Percentiles rank a stretch among this genome's conserved stretches.
phyloP scores from a whole-genome alignment of 208 protist species.

The Crithidia acanthocephali region DNA sequence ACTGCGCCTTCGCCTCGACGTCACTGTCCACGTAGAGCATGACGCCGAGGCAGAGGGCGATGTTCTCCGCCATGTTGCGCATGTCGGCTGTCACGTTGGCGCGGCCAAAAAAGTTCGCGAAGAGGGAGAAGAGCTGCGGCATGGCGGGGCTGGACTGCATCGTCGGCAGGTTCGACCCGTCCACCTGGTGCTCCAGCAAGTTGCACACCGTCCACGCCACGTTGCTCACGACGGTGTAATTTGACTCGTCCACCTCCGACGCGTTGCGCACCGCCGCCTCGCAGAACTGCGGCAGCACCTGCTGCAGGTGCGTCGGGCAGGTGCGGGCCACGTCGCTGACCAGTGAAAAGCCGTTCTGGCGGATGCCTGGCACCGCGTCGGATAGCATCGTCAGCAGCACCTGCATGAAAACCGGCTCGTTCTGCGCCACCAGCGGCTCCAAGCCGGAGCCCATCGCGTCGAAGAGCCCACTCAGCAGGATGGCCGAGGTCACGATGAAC shows the following conservation, averaged over 20 bases:
- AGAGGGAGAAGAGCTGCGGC: conserved; percentile 53
- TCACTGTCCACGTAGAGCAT: conserved; percentile 66
- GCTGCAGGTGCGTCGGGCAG: conserved; percentile 60
- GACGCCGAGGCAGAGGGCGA: conserved; percentile 73
- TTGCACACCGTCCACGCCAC: conserved; percentile 83
- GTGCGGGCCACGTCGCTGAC: conserved; percentile 68
- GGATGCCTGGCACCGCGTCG: conserved; percentile 59
- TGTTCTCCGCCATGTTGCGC: conserved; percentile 89
- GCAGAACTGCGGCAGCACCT: conserved; percentile 44
- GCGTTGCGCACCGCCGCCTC: conserved; percentile 59
- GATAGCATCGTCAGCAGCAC: conserved; percentile 52
- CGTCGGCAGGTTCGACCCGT: conserved; percentile 49
- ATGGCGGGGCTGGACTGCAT: conserved; percentile 46
- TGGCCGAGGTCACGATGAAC: conserved; percentile 74
- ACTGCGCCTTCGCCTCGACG: conserved; percentile 49
- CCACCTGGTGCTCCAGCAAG: conserved; percentile 75
- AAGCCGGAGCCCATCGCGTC: conserved; percentile 73
- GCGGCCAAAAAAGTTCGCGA: conserved; percentile 47
- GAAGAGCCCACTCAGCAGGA: conserved; percentile 80
- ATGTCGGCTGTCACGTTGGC: conserved; percentile 59
- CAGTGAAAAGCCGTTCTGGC: conserved; percentile 81
- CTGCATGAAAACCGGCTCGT: conserved; percentile 59
- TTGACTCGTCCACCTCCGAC: conserved; percentile 44
- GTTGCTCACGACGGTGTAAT: conserved; percentile 71
- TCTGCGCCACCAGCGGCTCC: conserved; percentile 61